Percentiles rank a stretch among this genome's conserved stretches.
These are phyloP conservation scores for Chlorophyllum brunneum DNA, from an alignment of 768 basidiomycete species.

Conservation along the genomic window DNA sequence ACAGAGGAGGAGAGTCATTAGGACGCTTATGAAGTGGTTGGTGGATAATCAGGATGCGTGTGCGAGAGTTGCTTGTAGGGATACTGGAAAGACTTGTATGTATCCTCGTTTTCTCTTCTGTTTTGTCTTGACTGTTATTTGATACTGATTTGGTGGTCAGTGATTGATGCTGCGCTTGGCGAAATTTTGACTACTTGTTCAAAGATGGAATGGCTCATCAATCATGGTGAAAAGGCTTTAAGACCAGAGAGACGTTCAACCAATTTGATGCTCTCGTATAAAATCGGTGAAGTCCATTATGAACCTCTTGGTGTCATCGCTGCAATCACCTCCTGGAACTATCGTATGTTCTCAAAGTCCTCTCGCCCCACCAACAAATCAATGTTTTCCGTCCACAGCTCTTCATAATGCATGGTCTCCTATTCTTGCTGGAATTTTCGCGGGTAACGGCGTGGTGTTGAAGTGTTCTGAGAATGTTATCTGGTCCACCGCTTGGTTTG, in stretches of 20 bases:
- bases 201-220: conserved; percentile 90
- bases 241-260: conserved; percentile 66
- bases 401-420: conserved; percentile 94
- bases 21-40: conserved; percentile 89
- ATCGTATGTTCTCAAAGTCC: conserved; percentile 55
- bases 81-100: conserved; percentile 93
- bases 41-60: conserved; percentile 87
- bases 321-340: conserved; percentile 94
- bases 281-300: conserved; percentile 74
- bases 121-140: conserved; percentile 9
- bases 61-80: conserved; percentile 84
- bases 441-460: conserved; percentile 86
- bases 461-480: conserved; percentile 92
- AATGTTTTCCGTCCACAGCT: conserved; percentile 45
- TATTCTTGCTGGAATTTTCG: conserved; percentile 84
- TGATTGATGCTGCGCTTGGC: conserved; percentile 90
- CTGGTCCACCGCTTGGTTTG: conserved; percentile 86
- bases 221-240: conserved; percentile 77
- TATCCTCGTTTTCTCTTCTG: neutral
- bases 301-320: conserved; percentile 92
- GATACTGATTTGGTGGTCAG: conserved; percentile 32
- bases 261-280: conserved; percentile 71
- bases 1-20: conserved; percentile 77
- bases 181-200: conserved; percentile 94
- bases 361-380: too few relatives aligned